phyloP scores from a whole-genome alignment of 768 basidiomycete species.

The Mycena pura region DNA sequence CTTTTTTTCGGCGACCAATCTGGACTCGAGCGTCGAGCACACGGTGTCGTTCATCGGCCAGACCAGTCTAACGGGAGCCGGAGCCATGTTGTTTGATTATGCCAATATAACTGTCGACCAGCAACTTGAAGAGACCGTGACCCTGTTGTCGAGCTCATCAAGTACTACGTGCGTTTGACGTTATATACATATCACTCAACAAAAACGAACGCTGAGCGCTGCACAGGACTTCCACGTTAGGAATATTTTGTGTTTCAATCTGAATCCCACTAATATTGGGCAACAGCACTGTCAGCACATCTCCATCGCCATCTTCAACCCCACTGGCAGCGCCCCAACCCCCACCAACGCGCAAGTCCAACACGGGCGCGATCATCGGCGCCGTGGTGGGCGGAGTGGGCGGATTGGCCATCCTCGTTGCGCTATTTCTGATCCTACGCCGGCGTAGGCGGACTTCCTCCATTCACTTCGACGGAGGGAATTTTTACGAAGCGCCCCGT shows the following conservation, averaged over 20 bases:
- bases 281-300: slow-evolving; percentile 2
- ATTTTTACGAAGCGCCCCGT: background rate
- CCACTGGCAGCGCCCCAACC: background rate
- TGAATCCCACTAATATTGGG: background rate
- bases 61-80: background rate
- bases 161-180: slow-evolving; percentile 3
- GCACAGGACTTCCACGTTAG: slow-evolving; percentile 3
- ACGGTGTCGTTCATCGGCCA: slow-evolving; percentile 3
- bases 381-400: slow-evolving; percentile 1
- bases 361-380: slow-evolving; percentile 1
- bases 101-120: slow-evolving; percentile 11
- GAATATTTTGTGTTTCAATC: background rate
- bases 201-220: background rate
- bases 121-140: background rate
- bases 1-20: slow-evolving; percentile 9
- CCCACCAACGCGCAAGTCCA: slow-evolving; percentile 2
- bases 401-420: background rate
- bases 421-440: slow-evolving; percentile 1
- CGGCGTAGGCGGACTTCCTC: background rate
- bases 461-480: background rate
- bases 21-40: slow-evolving; percentile 9
- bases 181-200: background rate
- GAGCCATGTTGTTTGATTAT: slow-evolving; percentile 14
- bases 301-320: background rate
- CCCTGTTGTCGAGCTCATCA: background rate